A percentile compares a stretch with the other conserved stretches of the same genome.
phyloP scores from a whole-genome alignment of 1,139 yeast species.

The Geotrichum armillariae region DNA sequence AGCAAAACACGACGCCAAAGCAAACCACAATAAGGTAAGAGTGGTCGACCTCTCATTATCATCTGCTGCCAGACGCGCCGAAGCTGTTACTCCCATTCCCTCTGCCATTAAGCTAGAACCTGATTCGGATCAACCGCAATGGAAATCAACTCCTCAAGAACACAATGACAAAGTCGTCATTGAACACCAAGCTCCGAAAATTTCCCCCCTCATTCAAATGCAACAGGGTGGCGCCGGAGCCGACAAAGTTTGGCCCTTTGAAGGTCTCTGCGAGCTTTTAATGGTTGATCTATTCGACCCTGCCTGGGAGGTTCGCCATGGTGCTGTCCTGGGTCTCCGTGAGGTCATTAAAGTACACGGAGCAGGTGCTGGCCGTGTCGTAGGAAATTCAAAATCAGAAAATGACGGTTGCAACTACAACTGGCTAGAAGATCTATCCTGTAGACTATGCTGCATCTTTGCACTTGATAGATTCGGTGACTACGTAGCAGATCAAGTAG shows the following conservation, averaged over 20 bases:
- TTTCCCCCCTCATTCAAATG: constrained; percentile 70
- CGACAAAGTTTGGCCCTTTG: constrained; percentile 90
- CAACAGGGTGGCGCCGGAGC: constrained; percentile 71
- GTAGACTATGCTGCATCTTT: constrained; percentile 80
- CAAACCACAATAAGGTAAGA: constrained; percentile 55
- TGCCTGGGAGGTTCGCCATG: constrained; percentile 94
- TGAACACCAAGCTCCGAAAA: constrained; percentile 69
- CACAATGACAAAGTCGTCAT: constrained; percentile 82
- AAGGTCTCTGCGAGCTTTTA: constrained; percentile 89
- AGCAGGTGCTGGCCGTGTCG: constrained; percentile 78
- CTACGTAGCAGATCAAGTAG: constrained; percentile 95
- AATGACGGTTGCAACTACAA: constrained; percentile 65
- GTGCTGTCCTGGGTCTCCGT: constrained; percentile 89
- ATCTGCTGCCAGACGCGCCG: constrained; percentile 60
- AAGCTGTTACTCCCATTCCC: constrained; percentile 17
- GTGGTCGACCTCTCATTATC: constrained; percentile 75
- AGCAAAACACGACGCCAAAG: constrained; percentile 79
- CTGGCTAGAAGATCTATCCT: constrained; percentile 85
- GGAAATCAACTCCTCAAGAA: constrained; percentile 68
- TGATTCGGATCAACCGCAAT: constrained; percentile 30
- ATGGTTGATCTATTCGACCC: constrained; percentile 81
- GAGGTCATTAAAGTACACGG: constrained; percentile 88
- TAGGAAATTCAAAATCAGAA: constrained; percentile 58
- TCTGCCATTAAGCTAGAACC: constrained; percentile 24
- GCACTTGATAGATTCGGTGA: constrained; percentile 97